Percentiles rank a stretch among this genome's conserved stretches.
phyloP scores from a whole-genome alignment of 108 stramenopile species.

The Skeletonema tropicum region DNA sequence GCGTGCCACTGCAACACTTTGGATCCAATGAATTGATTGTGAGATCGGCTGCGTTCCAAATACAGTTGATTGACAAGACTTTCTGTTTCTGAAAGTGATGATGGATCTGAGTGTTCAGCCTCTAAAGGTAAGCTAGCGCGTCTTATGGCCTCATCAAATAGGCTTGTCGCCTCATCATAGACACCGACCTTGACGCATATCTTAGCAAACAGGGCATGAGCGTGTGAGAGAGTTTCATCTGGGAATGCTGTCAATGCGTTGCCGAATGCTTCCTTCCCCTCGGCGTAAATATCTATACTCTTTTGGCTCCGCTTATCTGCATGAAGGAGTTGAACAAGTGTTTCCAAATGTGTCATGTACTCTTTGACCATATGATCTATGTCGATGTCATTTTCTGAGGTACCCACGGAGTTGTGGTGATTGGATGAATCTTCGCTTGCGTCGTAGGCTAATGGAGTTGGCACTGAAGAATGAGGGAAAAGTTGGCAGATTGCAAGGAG shows the following conservation, averaged over 20 bases:
- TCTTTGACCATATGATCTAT: background rate
- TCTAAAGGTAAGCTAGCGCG: conserved; percentile 20
- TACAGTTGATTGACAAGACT: conserved; percentile 9
- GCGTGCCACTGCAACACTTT: conserved; percentile 17
- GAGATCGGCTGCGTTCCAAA: conserved; percentile 25
- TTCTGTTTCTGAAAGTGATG: conserved; percentile 8
- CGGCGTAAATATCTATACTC: background rate
- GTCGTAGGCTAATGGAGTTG: no score
- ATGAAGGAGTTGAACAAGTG: background rate
- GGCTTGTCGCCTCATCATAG: conserved; percentile 13
- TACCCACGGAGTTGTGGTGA: background rate
- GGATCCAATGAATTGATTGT: conserved; percentile 6
- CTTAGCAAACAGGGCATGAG: conserved; percentile 25
- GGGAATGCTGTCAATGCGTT: conserved; percentile 13
- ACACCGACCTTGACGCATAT: conserved; percentile 13
- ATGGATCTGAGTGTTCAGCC: background rate
- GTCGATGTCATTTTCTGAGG: background rate
- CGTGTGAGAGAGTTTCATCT: conserved; percentile 27
- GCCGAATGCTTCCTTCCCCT: conserved; percentile 21
- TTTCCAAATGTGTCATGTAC: conserved; percentile 5
- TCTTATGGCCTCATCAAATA: conserved; percentile 31
- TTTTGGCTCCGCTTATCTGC: background rate
- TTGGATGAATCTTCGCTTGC: no score
- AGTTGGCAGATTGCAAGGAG: background rate
- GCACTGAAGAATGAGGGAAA: background rate